Conservation (phyloP, 768 basidiomycete species). For the Phanerodontia chrysosporium region DNA sequence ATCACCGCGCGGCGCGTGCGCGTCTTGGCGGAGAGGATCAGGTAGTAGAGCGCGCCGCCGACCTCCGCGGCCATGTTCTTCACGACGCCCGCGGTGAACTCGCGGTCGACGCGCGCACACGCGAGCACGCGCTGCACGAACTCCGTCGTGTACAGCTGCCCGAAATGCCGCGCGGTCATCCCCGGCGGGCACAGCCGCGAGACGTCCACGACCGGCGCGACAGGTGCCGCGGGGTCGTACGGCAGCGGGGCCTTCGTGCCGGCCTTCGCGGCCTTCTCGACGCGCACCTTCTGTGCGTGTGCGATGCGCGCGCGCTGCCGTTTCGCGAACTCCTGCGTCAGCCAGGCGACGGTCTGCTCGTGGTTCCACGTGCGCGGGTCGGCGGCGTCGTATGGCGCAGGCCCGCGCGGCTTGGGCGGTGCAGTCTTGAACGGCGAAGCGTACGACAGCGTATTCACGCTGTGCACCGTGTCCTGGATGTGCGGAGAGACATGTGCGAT, state of each 20-base stretch:
- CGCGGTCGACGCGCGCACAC: conserved; percentile 12
- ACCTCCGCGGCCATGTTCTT: conserved; percentile 22
- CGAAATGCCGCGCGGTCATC: conserved; percentile 26
- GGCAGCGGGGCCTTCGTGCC: conserved; percentile 8
- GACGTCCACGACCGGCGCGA: conserved; percentile 23
- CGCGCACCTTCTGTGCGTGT: background rate
- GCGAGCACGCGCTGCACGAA: conserved; percentile 27
- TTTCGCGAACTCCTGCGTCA: conserved; percentile 23
- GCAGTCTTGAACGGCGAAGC: conserved; percentile 31
- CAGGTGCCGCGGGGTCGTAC: conserved; percentile 1
- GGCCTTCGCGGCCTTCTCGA: conserved; percentile 9
- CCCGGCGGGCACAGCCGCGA: conserved; percentile 27
- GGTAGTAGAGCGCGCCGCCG: conserved; percentile 23
- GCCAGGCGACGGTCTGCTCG: conserved; percentile 25
- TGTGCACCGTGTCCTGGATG: conserved; percentile 31
- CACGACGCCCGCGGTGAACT: conserved; percentile 14
- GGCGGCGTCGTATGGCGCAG: conserved; percentile 27
- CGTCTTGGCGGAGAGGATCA: conserved; percentile 30
- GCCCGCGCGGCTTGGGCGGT: conserved; percentile 26
- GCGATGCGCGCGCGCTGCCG: conserved; percentile 1
- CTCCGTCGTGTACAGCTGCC: conserved; percentile 26
- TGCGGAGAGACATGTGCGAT: conserved; percentile 36
- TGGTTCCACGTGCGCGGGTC: conserved; percentile 34
- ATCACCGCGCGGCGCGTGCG: conserved; percentile 28
- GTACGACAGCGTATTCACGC: conserved; percentile 30